phyloP scores from a whole-genome alignment of 2,329 filamentous ascomycete species.

The Mariannaea sp. region DNA sequence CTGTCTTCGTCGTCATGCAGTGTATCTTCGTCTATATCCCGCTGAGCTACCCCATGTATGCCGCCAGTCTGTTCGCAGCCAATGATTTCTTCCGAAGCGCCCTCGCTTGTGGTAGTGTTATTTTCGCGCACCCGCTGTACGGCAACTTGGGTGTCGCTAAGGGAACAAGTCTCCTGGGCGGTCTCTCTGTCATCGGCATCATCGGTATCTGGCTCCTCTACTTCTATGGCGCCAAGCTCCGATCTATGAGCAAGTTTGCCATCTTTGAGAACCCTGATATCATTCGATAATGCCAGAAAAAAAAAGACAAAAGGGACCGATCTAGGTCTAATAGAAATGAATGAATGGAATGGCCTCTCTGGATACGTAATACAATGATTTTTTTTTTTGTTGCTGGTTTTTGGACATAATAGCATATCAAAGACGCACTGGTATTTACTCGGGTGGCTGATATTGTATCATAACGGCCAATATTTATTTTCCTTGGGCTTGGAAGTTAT shows the following conservation, averaged over 20 bases:
- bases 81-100: conserved; percentile 64
- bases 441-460: too few species aligned
- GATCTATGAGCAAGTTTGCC: conserved; percentile 63
- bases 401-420: too few species aligned
- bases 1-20: conserved; percentile 61
- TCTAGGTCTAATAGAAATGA: too few species aligned
- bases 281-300: too few species aligned
- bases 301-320: too few species aligned
- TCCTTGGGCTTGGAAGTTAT: too few species aligned
- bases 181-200: conserved; percentile 57
- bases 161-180: conserved; percentile 62
- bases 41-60: conserved; percentile 59
- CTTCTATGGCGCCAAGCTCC: conserved; percentile 58
- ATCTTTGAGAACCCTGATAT: conserved; percentile 41
- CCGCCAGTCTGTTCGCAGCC: conserved; percentile 62
- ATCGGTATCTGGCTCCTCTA: conserved; percentile 65
- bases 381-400: too few species aligned
- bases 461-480: too few species aligned
- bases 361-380: too few species aligned
- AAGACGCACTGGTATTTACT: too few species aligned
- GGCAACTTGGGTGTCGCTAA: conserved; percentile 61
- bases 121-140: conserved; percentile 65
- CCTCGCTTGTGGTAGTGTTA: conserved; percentile 62
- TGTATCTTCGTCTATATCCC: conserved; percentile 66
- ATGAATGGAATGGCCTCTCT: too few species aligned